Percentiles rank a stretch among this genome's conserved stretches.
These are phyloP conservation scores for Xerocomus potaroensis DNA, from an alignment of 768 basidiomycete genomes.

Conservation along the genomic window DNA sequence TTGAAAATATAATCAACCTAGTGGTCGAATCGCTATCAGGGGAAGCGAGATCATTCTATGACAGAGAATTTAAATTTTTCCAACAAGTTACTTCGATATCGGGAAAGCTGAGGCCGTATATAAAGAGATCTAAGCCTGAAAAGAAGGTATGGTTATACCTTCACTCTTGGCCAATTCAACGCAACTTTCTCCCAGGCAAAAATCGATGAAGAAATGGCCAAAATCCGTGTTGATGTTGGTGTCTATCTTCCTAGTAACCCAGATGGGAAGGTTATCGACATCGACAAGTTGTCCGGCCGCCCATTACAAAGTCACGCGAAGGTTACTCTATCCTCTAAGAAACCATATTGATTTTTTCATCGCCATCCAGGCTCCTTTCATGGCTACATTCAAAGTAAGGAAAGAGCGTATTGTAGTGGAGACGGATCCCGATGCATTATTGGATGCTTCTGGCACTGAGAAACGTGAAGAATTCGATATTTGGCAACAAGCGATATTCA, in stretches of 20 bases:
- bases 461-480: conserved; percentile 72
- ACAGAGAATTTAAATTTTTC: conserved; percentile 95
- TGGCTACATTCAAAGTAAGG: conserved; percentile 99
- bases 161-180: not conserved
- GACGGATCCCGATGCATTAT: conserved; percentile 68
- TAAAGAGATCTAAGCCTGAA: conserved; percentile 92
- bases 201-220: conserved; percentile 99
- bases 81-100: conserved; percentile 96
- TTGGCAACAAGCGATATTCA: conserved; percentile 99
- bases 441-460: conserved; percentile 58
- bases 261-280: conserved; percentile 93
- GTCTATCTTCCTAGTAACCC: conserved; percentile 98
- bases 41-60: conserved; percentile 83
- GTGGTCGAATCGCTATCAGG: conserved; percentile 87
- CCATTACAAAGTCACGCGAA: conserved; percentile 98
- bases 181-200: conserved; percentile 61
- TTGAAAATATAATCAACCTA: conserved; percentile 79
- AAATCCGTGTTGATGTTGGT: conserved; percentile 88
- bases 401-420: conserved; percentile 72
- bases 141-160: conserved; percentile 65
- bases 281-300: conserved; percentile 94
- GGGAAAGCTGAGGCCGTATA: conserved; percentile 93
- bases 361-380: conserved; percentile 87
- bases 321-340: conserved; percentile 37
- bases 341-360: not conserved